Evolutionary conservation across 805 yeast species (phyloP).

Genomic region (Lachancea meyersii): DNA sequence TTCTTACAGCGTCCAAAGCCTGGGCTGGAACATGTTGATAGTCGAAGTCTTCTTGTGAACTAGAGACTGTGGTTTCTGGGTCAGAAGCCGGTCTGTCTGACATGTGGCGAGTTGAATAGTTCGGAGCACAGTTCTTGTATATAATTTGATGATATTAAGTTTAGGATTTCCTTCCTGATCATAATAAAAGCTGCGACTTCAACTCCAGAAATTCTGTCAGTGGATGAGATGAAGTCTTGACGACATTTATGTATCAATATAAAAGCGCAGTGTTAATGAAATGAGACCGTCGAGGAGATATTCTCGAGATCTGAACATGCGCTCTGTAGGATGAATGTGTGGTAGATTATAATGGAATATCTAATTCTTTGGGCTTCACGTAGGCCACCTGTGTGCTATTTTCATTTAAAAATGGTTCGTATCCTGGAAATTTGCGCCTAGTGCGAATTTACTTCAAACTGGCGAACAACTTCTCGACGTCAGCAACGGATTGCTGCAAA

Average conservation of each 20-base stretch:
- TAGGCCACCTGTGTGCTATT: background rate
- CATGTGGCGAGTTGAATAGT: conserved; percentile 10
- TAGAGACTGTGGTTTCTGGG: conserved; percentile 7
- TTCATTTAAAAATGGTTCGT: background rate
- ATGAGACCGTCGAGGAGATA: background rate
- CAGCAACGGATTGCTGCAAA: conserved; percentile 85
- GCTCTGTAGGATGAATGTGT: background rate
- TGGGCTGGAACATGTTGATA: conserved; percentile 50
- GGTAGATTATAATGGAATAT: conserved; percentile 16
- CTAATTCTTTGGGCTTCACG: conserved; percentile 16
- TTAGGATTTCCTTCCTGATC: too few species aligned
- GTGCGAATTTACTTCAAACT: conserved; percentile 23
- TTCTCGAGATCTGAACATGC: too few species aligned
- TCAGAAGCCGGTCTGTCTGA: conserved; percentile 5
- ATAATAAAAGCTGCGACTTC: too few species aligned
- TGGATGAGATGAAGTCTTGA: background rate
- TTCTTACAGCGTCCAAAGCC: conserved; percentile 55
- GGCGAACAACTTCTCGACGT: conserved; percentile 79
- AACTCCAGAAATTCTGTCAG: too few species aligned
- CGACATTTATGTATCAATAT: background rate
- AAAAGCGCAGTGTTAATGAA: background rate
- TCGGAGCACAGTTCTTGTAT: too few species aligned
- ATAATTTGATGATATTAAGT: too few species aligned
- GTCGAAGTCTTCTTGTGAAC: conserved; percentile 26
- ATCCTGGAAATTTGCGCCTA: background rate